These are phyloP conservation scores for Petrea volubilis DNA, from an alignment of 257 asterid species.

Conservation along the genomic window DNA sequence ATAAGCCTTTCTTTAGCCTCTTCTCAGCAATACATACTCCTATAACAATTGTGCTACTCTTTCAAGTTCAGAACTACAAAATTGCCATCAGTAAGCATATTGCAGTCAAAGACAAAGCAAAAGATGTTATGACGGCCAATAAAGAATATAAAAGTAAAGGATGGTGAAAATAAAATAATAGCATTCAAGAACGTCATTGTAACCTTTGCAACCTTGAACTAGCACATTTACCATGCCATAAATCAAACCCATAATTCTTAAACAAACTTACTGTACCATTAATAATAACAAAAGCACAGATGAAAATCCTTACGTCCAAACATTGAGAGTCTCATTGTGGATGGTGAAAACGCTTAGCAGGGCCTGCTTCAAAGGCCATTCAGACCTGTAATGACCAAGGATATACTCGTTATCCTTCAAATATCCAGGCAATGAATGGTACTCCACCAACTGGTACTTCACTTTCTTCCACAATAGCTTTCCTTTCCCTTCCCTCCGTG, in stretches of 20 bases:
- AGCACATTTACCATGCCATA: background rate
- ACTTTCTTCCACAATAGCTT: constrained; percentile 87
- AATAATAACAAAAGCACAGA: background rate
- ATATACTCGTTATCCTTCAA: constrained; percentile 94
- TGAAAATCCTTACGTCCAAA: constrained; percentile 85
- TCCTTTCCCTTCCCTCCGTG: constrained; percentile 54
- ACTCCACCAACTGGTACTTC: constrained; percentile 93
- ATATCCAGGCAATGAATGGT: constrained; percentile 86
- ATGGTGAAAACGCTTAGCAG: constrained; percentile 84
- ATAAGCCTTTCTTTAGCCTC: background rate
- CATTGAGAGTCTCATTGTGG: constrained; percentile 96
- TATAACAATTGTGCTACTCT: background rate
- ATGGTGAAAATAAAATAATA: background rate
- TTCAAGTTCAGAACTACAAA: background rate
- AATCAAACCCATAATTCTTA: background rate
- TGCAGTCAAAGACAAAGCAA: constrained; percentile 6
- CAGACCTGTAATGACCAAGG: constrained; percentile 73
- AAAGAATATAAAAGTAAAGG: background rate
- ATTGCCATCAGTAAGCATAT: background rate
- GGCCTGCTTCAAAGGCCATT: constrained; percentile 87
- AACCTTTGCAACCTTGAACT: background rate
- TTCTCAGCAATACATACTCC: background rate
- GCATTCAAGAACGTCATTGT: background rate
- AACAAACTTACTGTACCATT: background rate
- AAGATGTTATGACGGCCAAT: background rate